A percentile compares a stretch with the other conserved stretches of the same genome.
These are phyloP conservation scores for Stachybotrys echinatus DNA, from an alignment of 2,329 filamentous ascomycete species.

Conservation along the genomic window DNA sequence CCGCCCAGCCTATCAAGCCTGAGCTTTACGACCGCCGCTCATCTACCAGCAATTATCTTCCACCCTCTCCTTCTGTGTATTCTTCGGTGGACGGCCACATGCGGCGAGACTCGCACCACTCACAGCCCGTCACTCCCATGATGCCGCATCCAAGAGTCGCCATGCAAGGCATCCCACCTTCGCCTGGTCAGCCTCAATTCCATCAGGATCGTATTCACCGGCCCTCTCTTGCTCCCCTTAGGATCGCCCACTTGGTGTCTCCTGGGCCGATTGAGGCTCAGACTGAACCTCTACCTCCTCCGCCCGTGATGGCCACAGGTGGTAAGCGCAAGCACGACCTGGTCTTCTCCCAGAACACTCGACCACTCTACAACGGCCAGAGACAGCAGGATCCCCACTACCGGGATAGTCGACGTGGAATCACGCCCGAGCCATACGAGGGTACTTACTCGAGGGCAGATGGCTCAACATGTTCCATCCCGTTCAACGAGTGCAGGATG, in stretches of 20 bases:
- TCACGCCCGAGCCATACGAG: conserved; percentile 16
- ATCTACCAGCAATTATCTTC: conserved; percentile 26
- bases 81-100: conserved; percentile 19
- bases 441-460: conserved; percentile 29
- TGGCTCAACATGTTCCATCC: conserved; percentile 22
- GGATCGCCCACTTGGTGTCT: conserved; percentile 22
- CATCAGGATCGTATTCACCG: conserved; percentile 7
- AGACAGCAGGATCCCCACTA: conserved; percentile 29
- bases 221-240: conserved; percentile 29
- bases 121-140: conserved; percentile 20
- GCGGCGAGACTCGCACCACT: conserved; percentile 23
- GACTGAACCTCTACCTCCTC: conserved; percentile 19
- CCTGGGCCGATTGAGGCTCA: conserved; percentile 25
- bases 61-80: conserved; percentile 31
- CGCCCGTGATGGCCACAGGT: conserved; percentile 19
- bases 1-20: conserved; percentile 18
- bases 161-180: conserved; percentile 7
- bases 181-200: neutral
- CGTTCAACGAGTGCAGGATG: conserved; percentile 21
- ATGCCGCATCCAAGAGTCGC: conserved; percentile 15
- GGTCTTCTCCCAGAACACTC: conserved; percentile 24
- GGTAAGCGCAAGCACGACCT: conserved; percentile 31
- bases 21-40: conserved; percentile 32
- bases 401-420: conserved; percentile 12
- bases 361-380: conserved; percentile 30